Percentiles rank a stretch among this genome's conserved stretches.
These are phyloP conservation scores for Pneumocystis jirovecii DNA, from an alignment of 1,139 yeast genomes.

Conservation along the genomic window DNA sequence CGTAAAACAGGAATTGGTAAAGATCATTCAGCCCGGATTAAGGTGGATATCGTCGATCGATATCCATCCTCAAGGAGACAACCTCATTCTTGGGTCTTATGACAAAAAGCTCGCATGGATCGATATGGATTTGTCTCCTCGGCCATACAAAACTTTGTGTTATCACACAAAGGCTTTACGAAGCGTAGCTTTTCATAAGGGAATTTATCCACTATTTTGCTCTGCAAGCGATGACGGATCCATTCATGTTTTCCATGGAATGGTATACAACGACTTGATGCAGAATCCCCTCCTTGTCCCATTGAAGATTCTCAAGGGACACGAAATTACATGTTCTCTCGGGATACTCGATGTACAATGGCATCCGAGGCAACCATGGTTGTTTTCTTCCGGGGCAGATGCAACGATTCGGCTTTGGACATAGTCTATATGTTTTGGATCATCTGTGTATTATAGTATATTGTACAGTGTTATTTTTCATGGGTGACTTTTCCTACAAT, in stretches of 20 bases:
- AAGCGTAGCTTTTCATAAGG: conserved; percentile 71
- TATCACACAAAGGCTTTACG: conserved; percentile 93
- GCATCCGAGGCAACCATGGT: conserved; percentile 99
- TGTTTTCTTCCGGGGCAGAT: conserved; percentile 96
- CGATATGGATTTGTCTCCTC: conserved; percentile 73
- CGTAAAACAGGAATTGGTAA: conserved; percentile 66
- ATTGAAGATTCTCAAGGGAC: conserved; percentile 87
- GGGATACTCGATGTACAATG: conserved; percentile 85
- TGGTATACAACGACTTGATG: conserved; percentile 90
- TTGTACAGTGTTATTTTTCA: too few relatives aligned
- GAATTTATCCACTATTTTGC: conserved; percentile 70
- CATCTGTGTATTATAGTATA: conserved; percentile 29
- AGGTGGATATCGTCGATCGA: conserved; percentile 86
- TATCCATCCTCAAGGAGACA: conserved; percentile 87
- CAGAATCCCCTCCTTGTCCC: conserved; percentile 94
- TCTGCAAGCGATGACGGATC: conserved; percentile 94
- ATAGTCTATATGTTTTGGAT: background rate
- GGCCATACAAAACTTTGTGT: conserved; percentile 90
- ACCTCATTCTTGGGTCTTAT: conserved; percentile 77
- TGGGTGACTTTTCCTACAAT: background rate
- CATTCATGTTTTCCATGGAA: conserved; percentile 90
- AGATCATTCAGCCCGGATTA: conserved; percentile 87
- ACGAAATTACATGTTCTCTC: conserved; percentile 57
- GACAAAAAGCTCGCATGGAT: conserved; percentile 97
- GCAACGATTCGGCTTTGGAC: conserved; percentile 96